These are phyloP conservation scores for Saposhnikovia divaricata DNA, from an alignment of 129 eudicot genomes.

Conservation along the genomic window DNA sequence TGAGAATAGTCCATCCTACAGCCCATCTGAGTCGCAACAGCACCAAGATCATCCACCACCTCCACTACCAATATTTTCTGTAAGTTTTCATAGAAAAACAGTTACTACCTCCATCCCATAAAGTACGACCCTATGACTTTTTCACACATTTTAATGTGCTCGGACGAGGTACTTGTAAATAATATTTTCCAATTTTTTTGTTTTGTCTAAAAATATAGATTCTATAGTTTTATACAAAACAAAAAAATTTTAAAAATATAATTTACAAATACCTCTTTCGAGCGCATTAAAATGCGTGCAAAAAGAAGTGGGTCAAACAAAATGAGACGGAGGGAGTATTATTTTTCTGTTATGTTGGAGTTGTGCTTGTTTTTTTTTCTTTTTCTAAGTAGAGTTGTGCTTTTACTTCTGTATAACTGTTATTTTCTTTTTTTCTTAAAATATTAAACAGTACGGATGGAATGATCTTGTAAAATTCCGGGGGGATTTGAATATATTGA, in stretches of 20 bases:
- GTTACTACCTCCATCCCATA: too few species aligned
- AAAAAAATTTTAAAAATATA: too few species aligned
- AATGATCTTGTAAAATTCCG: neutral
- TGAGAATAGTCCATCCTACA: slow-evolving; percentile 42
- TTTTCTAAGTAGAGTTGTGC: neutral
- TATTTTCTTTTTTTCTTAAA: neutral
- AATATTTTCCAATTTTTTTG: too few species aligned
- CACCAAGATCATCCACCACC: slow-evolving; percentile 54
- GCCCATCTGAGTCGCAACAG: slow-evolving; percentile 49
- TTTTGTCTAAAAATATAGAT: too few species aligned
- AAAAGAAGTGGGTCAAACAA: too few species aligned
- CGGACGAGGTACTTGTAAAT: too few species aligned
- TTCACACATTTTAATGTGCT: too few species aligned
- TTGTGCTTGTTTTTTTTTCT: neutral
- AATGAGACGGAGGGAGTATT: neutral
- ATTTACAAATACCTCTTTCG: too few species aligned
- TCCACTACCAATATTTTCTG: slow-evolving; percentile 71
- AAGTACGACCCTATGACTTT: too few species aligned
- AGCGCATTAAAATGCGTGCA: too few species aligned
- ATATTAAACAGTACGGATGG: neutral
- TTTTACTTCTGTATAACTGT: neutral
- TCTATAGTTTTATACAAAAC: too few species aligned
- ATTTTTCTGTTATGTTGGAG: neutral
- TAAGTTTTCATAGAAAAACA: slow-evolving; percentile 23
- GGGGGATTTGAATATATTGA: neutral